Percentiles rank a stretch among this genome's conserved stretches.
Evolutionary conservation across 2,329 filamentous ascomycete species (phyloP).

Genomic region (Neonectria ditissima): DNA sequence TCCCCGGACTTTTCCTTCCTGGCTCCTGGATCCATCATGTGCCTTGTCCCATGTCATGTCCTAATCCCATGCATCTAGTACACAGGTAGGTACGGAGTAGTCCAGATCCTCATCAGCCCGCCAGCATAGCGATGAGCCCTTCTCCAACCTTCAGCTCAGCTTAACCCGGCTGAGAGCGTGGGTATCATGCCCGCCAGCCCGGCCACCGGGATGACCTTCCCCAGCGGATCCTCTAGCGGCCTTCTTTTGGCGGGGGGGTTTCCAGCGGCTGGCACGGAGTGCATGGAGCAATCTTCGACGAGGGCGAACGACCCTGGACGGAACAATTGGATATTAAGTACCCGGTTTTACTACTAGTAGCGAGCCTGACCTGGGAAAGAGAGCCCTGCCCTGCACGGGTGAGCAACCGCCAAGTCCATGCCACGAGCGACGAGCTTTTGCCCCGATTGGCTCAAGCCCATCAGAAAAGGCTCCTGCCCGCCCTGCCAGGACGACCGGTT

Average conservation of each 20-base stretch:
- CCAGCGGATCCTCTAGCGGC: conserved; percentile 22
- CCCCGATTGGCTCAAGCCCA: conserved; percentile 42
- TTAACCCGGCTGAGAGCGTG: conserved; percentile 15
- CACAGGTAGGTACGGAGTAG: too few species aligned
- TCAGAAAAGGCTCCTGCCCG: conserved; percentile 24
- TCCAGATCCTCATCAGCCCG: background rate
- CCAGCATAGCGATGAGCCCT: background rate
- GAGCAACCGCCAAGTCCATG: conserved; percentile 29
- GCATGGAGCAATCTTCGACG: conserved; percentile 12
- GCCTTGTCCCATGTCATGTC: conserved; percentile 5
- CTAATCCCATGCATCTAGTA: background rate
- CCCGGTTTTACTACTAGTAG: too few species aligned
- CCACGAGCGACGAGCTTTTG: conserved; percentile 41
- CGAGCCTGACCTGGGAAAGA: conserved; percentile 15
- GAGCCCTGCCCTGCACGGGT: conserved; percentile 1
- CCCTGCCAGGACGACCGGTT: conserved; percentile 32
- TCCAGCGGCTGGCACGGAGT: conserved; percentile 16
- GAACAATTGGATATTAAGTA: too few species aligned
- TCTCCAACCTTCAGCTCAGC: conserved; percentile 1
- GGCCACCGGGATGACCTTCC: conserved; percentile 17
- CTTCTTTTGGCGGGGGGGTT: conserved; percentile 3
- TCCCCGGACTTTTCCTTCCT: conserved; percentile 45
- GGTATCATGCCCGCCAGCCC: conserved; percentile 11
- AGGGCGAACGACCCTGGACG: conserved; percentile 3
- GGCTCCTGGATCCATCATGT: conserved; percentile 13